These are phyloP conservation scores for Buxus sempervirens DNA, from an alignment of 164 flowering plant genomes.

Conservation along the genomic window DNA sequence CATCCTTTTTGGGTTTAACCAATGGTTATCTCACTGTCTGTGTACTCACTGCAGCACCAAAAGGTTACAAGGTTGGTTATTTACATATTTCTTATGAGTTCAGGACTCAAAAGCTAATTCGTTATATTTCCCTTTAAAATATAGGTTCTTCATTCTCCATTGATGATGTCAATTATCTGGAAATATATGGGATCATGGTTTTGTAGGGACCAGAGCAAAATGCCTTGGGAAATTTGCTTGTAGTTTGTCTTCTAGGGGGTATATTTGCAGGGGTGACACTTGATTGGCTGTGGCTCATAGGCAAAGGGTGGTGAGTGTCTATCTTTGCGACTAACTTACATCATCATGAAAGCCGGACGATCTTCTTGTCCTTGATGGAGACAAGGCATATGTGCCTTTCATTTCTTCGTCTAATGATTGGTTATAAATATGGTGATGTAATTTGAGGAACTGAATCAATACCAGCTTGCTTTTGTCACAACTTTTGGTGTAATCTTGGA, in stretches of 20 bases:
- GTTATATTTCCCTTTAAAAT: too few species aligned
- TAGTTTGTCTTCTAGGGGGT: slow-evolving; percentile 41
- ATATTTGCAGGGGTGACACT: slow-evolving; percentile 52
- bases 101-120: slow-evolving; percentile 53
- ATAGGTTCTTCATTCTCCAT: neutral
- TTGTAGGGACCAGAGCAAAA: slow-evolving; percentile 67
- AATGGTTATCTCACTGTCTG: slow-evolving; percentile 68
- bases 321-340: too few species aligned
- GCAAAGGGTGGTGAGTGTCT: slow-evolving; percentile 24
- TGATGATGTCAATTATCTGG: neutral
- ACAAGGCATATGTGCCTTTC: neutral
- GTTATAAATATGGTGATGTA: neutral
- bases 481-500: too few species aligned
- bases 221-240: slow-evolving; percentile 64
- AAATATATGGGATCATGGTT: slow-evolving; percentile 1
- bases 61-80: slow-evolving; percentile 55
- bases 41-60: slow-evolving; percentile 53
- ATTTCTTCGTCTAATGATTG: neutral
- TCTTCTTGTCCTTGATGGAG: neutral
- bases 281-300: slow-evolving; percentile 61
- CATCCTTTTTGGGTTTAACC: slow-evolving; percentile 47
- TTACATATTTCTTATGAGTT: too few species aligned
- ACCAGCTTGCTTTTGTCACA: too few species aligned
- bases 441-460: neutral
- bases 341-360: neutral